Conservation (phyloP, 371 early-diverging fungal species). For the Dinochytrium kinnereticum region DNA sequence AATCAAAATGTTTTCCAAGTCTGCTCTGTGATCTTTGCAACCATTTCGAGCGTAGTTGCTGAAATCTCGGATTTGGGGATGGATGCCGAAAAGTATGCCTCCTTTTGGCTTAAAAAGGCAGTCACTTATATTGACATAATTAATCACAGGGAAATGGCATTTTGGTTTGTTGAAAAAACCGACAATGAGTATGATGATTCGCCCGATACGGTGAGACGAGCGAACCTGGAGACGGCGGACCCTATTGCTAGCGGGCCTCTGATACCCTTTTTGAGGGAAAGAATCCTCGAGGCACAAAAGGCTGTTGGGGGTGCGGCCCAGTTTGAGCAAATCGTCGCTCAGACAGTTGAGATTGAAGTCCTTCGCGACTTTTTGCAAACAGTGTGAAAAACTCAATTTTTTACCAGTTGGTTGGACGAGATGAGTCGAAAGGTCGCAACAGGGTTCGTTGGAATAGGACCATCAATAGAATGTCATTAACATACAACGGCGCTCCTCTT, state of each 20-base stretch:
- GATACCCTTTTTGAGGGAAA: slow-evolving; percentile 10
- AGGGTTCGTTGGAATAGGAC: no score
- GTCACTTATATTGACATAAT: neutral
- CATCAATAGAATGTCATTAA: no score
- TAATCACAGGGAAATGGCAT: slow-evolving; percentile 5
- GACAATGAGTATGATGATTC: slow-evolving; percentile 16
- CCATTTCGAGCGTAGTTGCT: slow-evolving; percentile 69
- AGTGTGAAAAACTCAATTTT: no score
- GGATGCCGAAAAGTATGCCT: slow-evolving; percentile 56
- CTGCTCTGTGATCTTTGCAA: slow-evolving; percentile 60
- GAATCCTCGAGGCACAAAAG: slow-evolving; percentile 10
- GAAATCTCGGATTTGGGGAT: slow-evolving; percentile 61
- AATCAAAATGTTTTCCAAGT: slow-evolving; percentile 53
- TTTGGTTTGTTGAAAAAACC: slow-evolving; percentile 9
- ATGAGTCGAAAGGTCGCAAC: no score
- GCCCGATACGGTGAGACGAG: neutral
- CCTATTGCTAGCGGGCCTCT: slow-evolving; percentile 12
- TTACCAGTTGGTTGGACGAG: no score
- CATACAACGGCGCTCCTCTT: no score
- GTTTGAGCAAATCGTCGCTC: neutral
- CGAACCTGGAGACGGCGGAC: neutral
- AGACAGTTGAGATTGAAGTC: neutral
- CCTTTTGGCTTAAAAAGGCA: neutral
- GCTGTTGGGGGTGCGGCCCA: slow-evolving; percentile 13
- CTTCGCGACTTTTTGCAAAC: neutral